These are phyloP conservation scores for Biscogniauxia marginata DNA, from an alignment of 2,329 filamentous ascomycete genomes.

Conservation along the genomic window DNA sequence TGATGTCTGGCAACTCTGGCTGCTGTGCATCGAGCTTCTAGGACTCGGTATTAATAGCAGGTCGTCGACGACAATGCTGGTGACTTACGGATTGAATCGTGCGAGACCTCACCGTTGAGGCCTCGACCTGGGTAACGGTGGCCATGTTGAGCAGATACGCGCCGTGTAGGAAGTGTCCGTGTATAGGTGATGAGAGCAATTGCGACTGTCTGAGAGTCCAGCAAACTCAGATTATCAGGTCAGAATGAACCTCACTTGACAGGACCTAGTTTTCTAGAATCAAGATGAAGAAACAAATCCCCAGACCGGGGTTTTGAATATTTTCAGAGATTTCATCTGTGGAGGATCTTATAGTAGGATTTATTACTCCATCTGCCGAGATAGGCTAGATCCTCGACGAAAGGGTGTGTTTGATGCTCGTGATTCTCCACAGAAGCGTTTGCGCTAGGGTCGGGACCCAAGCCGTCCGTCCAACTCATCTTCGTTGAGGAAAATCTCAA, in stretches of 20 bases:
- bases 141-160: conserved; percentile 11
- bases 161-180: background rate
- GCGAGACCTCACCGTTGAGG: conserved; percentile 13
- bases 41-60: conserved; percentile 1
- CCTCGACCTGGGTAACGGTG: conserved; percentile 22
- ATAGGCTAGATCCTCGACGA: background rate
- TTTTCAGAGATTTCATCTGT: background rate
- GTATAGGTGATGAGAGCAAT: background rate
- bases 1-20: conserved; percentile 44
- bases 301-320: background rate
- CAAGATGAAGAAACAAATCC: background rate
- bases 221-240: background rate
- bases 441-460: background rate
- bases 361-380: background rate
- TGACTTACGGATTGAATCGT: conserved; percentile 14
- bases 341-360: background rate
- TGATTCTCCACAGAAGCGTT: background rate
- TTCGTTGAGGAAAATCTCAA: background rate
- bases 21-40: conserved; percentile 17
- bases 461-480: background rate
- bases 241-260: background rate
- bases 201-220: too few relatives aligned
- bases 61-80: background rate
- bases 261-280: background rate
- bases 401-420: background rate